These are phyloP conservation scores for Dioscorea zingiberensis DNA, from an alignment of 106 monocot genomes.

Conservation along the genomic window DNA sequence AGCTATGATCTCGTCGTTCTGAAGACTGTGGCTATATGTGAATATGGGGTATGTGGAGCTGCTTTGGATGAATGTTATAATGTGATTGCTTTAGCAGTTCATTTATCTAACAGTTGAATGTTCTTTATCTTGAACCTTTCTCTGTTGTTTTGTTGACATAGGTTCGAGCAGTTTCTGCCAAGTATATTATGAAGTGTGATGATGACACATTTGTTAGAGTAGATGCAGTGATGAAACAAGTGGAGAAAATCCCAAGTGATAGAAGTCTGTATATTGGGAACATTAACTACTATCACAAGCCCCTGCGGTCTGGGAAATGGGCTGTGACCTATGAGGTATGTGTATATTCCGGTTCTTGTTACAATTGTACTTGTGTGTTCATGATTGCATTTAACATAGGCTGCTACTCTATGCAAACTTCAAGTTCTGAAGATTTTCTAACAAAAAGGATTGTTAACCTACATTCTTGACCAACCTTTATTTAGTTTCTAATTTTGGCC, in stretches of 20 bases:
- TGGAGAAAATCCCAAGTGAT: conserved; percentile 51
- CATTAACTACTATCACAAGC: conserved; percentile 92
- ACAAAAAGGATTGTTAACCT: no score
- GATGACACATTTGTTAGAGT: conserved; percentile 96
- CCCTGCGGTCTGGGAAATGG: conserved; percentile 88
- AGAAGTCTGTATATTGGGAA: conserved; percentile 83
- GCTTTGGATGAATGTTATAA: neutral
- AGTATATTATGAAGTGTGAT: conserved; percentile 97
- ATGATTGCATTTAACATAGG: neutral
- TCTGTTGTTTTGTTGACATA: conserved; percentile 14
- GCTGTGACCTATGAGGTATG: conserved; percentile 98
- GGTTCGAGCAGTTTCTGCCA: conserved; percentile 57
- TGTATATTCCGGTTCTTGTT: neutral
- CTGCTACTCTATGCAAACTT: neutral
- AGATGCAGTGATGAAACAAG: conserved; percentile 72
- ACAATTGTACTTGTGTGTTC: neutral
- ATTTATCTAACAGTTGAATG: neutral
- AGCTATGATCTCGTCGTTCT: conserved; percentile 98
- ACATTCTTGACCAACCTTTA: no score
- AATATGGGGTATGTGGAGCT: conserved; percentile 70
- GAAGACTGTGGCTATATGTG: conserved; percentile 92
- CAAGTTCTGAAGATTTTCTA: no score
- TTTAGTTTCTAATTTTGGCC: no score
- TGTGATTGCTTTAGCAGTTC: neutral
- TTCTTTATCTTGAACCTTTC: neutral